phyloP scores from a whole-genome alignment of 2,329 filamentous ascomycete species.

The Rutstroemia sp. region DNA sequence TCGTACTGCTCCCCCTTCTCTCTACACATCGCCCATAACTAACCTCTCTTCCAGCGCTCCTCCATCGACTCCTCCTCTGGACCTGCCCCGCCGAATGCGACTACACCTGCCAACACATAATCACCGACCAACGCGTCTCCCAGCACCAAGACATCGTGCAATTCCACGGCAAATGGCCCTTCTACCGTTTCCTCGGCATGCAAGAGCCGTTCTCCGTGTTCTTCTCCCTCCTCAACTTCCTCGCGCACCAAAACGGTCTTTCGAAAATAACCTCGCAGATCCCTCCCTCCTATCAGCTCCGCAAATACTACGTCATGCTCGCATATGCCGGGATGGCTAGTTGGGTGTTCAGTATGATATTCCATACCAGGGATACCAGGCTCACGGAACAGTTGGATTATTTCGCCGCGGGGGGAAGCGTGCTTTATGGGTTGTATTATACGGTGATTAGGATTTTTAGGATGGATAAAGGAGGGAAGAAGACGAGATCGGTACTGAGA shows the following conservation, averaged over 20 bases:
- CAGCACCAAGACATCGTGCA: slow-evolving; percentile 67
- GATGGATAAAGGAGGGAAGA: slow-evolving; percentile 53
- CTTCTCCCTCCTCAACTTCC: slow-evolving; percentile 87
- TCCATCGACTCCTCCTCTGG: slow-evolving; percentile 85
- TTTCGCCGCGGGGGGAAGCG: slow-evolving; percentile 82
- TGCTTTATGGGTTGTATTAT: slow-evolving; percentile 88
- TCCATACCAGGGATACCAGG: slow-evolving; percentile 82
- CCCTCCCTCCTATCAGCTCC: slow-evolving; percentile 65
- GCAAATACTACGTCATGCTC: slow-evolving; percentile 73
- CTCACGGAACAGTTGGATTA: slow-evolving; percentile 94
- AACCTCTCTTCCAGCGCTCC: slow-evolving; percentile 51
- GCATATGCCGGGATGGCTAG: slow-evolving; percentile 74
- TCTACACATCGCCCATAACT: background rate
- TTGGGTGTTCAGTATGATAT: slow-evolving; percentile 85
- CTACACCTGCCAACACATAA: slow-evolving; percentile 92
- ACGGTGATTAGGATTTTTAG: slow-evolving; percentile 75
- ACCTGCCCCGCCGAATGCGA: slow-evolving; percentile 91
- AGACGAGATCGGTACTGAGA: slow-evolving; percentile 43
- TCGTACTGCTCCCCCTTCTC: slow-evolving; percentile 16
- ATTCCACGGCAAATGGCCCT: slow-evolving; percentile 99
- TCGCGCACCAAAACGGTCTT: slow-evolving; percentile 76
- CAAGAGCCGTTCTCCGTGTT: slow-evolving; percentile 92
- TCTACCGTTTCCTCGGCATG: slow-evolving; percentile 80
- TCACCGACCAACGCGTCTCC: slow-evolving; percentile 65
- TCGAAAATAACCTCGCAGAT: slow-evolving; percentile 61